phyloP scores from a whole-genome alignment of 2,329 filamentous ascomycete species.

The Fusarium sp. region DNA sequence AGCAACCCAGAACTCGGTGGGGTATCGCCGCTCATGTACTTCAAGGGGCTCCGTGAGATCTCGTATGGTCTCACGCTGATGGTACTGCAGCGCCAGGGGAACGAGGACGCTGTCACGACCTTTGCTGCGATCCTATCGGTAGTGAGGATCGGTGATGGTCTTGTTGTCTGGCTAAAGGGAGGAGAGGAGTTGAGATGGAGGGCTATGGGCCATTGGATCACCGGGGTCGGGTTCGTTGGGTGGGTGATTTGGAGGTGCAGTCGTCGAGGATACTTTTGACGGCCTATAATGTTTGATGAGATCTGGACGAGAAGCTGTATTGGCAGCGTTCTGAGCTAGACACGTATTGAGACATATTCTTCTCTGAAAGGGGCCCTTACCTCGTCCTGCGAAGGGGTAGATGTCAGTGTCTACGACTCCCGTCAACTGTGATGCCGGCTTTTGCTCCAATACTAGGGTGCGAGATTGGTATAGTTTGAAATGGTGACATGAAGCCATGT shows the following conservation, averaged over 20 bases:
- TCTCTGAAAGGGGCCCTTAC: background rate
- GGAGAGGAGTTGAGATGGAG: constrained; percentile 39
- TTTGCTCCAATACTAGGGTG: background rate
- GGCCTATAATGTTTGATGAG: background rate
- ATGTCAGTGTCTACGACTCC: background rate
- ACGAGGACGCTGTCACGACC: constrained; percentile 45
- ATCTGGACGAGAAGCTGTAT: background rate
- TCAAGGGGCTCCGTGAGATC: constrained; percentile 51
- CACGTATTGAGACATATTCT: background rate
- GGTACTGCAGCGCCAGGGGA: constrained; percentile 46
- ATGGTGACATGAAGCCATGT: background rate
- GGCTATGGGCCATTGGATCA: constrained; percentile 45
- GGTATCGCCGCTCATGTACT: constrained; percentile 50
- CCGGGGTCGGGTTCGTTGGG: constrained; percentile 36
- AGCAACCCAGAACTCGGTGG: background rate
- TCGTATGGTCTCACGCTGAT: constrained; percentile 47
- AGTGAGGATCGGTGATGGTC: constrained; percentile 48
- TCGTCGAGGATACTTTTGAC: background rate
- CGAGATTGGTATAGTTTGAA: background rate
- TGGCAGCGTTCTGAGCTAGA: background rate
- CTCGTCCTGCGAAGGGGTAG: background rate
- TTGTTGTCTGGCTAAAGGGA: constrained; percentile 49
- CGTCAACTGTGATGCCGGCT: background rate
- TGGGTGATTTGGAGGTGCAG: constrained; percentile 45
- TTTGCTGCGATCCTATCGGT: constrained; percentile 45